These are phyloP conservation scores for Botrytis porri DNA, from an alignment of 2,329 filamentous ascomycete species.

Conservation along the genomic window DNA sequence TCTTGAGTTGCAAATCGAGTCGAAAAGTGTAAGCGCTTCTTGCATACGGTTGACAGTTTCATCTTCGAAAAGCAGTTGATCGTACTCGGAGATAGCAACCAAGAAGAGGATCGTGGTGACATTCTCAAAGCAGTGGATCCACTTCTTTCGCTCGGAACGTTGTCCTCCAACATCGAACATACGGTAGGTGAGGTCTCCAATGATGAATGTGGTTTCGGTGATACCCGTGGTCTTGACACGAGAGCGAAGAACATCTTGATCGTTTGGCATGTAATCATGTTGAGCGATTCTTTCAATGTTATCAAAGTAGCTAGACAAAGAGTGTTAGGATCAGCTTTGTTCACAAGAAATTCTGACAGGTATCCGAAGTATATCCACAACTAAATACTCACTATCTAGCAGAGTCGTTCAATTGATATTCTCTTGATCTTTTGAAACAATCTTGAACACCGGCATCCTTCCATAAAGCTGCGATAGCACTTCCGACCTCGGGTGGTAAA, in stretches of 20 bases:
- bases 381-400: slow-evolving; percentile 72
- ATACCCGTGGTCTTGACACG: slow-evolving; percentile 92
- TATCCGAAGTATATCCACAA: background rate
- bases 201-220: slow-evolving; percentile 90
- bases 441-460: slow-evolving; percentile 78
- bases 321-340: slow-evolving; percentile 10
- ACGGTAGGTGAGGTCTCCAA: slow-evolving; percentile 88
- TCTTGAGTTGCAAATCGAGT: slow-evolving; percentile 82
- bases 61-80: slow-evolving; percentile 94
- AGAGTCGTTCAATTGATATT: slow-evolving; percentile 96
- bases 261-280: slow-evolving; percentile 79
- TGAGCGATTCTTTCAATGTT: slow-evolving; percentile 73
- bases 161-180: slow-evolving; percentile 83
- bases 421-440: slow-evolving; percentile 77
- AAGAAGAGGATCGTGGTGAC: slow-evolving; percentile 88
- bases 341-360: background rate
- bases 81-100: slow-evolving; percentile 93
- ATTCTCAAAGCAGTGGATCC: slow-evolving; percentile 77
- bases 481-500: slow-evolving; percentile 73
- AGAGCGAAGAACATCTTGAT: slow-evolving; percentile 92
- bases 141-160: slow-evolving; percentile 73
- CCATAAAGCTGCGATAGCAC: slow-evolving; percentile 84
- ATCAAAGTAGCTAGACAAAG: slow-evolving; percentile 69
- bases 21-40: slow-evolving; percentile 80
- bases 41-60: slow-evolving; percentile 97